Base-by-base conservation (phyloP, 345 rosid genomes). In the Arabidopsis arenosa region DNA sequence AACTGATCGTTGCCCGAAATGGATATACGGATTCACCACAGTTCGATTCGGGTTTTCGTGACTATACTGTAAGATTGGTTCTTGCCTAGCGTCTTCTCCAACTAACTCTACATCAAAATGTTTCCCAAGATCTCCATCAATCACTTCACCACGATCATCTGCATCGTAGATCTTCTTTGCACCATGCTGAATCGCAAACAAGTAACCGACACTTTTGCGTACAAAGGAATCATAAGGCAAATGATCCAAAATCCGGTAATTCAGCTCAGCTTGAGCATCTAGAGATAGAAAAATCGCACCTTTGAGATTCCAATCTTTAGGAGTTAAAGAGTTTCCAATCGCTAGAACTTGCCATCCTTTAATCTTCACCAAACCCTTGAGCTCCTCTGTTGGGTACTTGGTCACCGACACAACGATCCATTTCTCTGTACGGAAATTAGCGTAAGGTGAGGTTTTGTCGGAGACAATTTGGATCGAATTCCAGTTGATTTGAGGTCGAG, bases 161-260 rank as follows among this genome's bases (percentile, higher is more conserved):
- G 90, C 87, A 64, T 94, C 98, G 13, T 86, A 92, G 78, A 94
- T 92, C 84, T 86, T 92, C 84, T 87, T 92, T 0, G 96, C 98
- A 54, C 97, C 98, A 12, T 94, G 96, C 74, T 94, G 98, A 63
- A 94, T 87, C 15, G 98, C 98, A 51, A 94, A 94, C 83, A 94
- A 82, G 74, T 94, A 94, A 60, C 97, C 98, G 8, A 89, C 90
- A 66, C 74, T 87, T 70, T 94, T 94, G 79, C 97, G 85, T 64
- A 94, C 89, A 70, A 80, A 87, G 2, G 96, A 85, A 79, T 87
- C 88, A 66, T 82, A 92, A 8, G 98, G 97, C 84, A 94, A 65
- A 79, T 72, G 90, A 79, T 88, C 91, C 32, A 86, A 67, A 40
- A 92, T 79, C 41, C 92, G 83, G 65, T 79, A 94, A 21, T 86